Evolutionary conservation across 495 filamentous ascomycete species (phyloP).

Genomic region (Schizothecium vesticola): DNA sequence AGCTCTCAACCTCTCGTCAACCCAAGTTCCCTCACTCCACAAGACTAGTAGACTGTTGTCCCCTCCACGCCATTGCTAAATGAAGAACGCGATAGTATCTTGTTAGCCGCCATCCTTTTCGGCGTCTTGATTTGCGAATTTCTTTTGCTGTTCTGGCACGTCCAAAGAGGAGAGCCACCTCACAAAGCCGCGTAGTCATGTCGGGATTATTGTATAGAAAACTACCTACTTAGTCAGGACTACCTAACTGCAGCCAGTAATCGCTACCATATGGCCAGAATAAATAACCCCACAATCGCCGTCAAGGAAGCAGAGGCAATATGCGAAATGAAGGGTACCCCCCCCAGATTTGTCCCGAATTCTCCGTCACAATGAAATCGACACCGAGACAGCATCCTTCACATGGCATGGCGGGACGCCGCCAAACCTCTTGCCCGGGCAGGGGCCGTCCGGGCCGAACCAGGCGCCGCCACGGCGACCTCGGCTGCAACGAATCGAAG

Average conservation of each 20-base stretch:
- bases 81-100: not conserved
- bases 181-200: not conserved
- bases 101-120: not conserved
- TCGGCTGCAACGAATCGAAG: too few species aligned
- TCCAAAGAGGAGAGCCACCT: not conserved
- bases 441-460: too few species aligned
- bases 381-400: too few species aligned
- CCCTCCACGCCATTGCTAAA: not conserved
- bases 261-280: not conserved
- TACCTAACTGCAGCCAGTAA: not conserved
- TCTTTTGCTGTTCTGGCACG: not conserved
- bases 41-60: not conserved
- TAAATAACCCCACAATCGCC: not conserved
- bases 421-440: too few species aligned
- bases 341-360: not conserved
- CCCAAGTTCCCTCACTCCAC: too few species aligned
- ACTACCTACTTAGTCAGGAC: not conserved
- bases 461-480: too few species aligned
- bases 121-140: not conserved
- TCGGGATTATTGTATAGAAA: not conserved
- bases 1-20: too few species aligned
- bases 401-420: too few species aligned
- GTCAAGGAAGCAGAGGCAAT: not conserved
- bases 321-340: not conserved
- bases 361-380: not conserved